A percentile compares a stretch with the other conserved stretches of the same genome.
Conservation (phyloP, 2,329 filamentous ascomycete species). For the Colletotrichum camelliae region DNA sequence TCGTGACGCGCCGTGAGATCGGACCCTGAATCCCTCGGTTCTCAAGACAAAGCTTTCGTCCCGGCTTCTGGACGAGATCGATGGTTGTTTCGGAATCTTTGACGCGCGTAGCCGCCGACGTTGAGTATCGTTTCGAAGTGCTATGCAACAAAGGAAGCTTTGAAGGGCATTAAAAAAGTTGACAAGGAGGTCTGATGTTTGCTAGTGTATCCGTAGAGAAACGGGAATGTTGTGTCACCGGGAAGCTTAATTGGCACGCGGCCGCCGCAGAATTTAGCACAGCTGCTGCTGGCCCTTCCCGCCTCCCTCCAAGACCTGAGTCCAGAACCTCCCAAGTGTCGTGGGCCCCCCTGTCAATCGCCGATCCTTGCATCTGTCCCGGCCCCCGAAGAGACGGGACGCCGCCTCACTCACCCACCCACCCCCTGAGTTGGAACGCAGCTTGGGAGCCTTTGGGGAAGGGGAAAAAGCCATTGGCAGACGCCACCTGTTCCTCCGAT, state of each 20-base stretch:
- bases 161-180: not conserved
- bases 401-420: not conserved
- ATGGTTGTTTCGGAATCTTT: not conserved
- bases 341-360: slow-evolving; percentile 8
- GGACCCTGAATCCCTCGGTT: not conserved
- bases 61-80: not conserved
- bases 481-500: slow-evolving; percentile 20
- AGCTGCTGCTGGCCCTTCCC: not conserved
- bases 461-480: not conserved
- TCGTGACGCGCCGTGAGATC: slow-evolving; percentile 2
- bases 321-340: not conserved
- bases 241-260: slow-evolving; percentile 15
- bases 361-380: slow-evolving; percentile 19
- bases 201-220: not conserved
- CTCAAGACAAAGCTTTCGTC: not conserved
- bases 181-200: not conserved
- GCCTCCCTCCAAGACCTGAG: not conserved
- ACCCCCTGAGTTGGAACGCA: not conserved
- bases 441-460: not conserved
- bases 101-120: not conserved
- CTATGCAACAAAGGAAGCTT: not conserved
- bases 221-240: slow-evolving; percentile 20
- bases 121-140: not conserved
- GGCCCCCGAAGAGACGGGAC: slow-evolving; percentile 1
- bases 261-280: not conserved